Evolutionary conservation across 1,139 yeast genomes (phyloP).

Genomic region (Schwanniomyces etchellsii): DNA sequence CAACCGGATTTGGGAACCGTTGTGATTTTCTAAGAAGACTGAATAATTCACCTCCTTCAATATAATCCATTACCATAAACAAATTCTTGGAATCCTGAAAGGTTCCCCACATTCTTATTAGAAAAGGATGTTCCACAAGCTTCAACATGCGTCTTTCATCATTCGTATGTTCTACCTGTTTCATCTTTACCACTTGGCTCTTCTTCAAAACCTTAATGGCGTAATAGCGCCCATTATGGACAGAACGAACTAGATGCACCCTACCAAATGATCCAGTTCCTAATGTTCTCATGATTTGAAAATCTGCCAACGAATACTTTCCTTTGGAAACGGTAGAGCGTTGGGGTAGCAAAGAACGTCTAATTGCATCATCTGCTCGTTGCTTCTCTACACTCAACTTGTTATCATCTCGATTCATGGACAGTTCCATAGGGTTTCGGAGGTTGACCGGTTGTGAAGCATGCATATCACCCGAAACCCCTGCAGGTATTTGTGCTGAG

Average conservation of each 20-base stretch:
- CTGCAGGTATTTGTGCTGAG: conserved; percentile 7
- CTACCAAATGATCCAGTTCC: conserved; percentile 64
- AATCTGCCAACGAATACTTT: conserved; percentile 50
- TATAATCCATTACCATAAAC: conserved; percentile 60
- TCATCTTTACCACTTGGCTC: conserved; percentile 54
- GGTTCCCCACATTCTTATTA: conserved; percentile 63
- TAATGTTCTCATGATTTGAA: conserved; percentile 48
- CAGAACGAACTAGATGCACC: conserved; percentile 53
- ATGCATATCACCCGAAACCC: conserved; percentile 5
- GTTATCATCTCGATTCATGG: conserved; percentile 6
- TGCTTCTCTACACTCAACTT: conserved; percentile 7
- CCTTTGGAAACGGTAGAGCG: conserved; percentile 44
- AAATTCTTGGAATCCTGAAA: conserved; percentile 52
- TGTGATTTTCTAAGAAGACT: conserved; percentile 53
- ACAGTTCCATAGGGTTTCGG: conserved; percentile 3
- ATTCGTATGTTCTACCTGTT: conserved; percentile 60
- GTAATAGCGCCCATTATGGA: conserved; percentile 55
- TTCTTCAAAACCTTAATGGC: conserved; percentile 57
- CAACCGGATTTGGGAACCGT: conserved; percentile 57
- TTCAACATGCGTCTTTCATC: conserved; percentile 56
- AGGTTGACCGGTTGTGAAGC: conserved; percentile 2
- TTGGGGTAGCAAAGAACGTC: conserved; percentile 26
- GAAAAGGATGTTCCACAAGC: conserved; percentile 53
- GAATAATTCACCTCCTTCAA: conserved; percentile 59
- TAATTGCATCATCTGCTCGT: conserved; percentile 23